A percentile compares a stretch with the other conserved stretches of the same genome.
These are phyloP conservation scores for Dothiorella sarmentorum DNA, from an alignment of 2,329 filamentous ascomycete species.

Conservation along the genomic window DNA sequence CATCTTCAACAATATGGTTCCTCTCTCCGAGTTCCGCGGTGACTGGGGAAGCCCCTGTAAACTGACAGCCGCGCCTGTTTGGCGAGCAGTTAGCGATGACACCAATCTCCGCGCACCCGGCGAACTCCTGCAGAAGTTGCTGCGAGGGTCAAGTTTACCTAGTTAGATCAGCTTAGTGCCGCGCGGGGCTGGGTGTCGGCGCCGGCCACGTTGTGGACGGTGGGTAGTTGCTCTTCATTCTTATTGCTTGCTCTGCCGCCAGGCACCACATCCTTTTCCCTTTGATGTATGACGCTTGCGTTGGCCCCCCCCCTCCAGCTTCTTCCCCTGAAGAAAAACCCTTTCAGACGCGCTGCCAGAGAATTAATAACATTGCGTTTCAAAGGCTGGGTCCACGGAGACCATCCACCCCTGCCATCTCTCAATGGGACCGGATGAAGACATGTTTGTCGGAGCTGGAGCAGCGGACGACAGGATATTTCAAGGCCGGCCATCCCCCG, in stretches of 20 bases:
- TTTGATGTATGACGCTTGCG: not conserved
- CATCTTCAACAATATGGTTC: not conserved
- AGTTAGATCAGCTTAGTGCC: not conserved
- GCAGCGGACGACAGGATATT: not conserved
- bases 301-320: not conserved
- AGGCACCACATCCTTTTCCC: not conserved
- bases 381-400: not conserved
- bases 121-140: conserved; percentile 1
- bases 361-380: not conserved
- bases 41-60: not conserved
- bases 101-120: not conserved
- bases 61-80: not conserved
- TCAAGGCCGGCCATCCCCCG: not conserved
- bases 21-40: not conserved
- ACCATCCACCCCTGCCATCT: not conserved
- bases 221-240: not conserved
- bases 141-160: not conserved
- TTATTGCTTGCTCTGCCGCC: too few relatives aligned
- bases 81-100: not conserved
- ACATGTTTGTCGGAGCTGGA: not conserved
- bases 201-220: not conserved
- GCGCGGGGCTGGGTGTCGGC: not conserved
- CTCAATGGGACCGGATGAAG: not conserved
- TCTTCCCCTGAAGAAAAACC: not conserved
- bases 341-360: not conserved